Conservation (phyloP, 306 rosid species). For the Mimosa pudica region DNA sequence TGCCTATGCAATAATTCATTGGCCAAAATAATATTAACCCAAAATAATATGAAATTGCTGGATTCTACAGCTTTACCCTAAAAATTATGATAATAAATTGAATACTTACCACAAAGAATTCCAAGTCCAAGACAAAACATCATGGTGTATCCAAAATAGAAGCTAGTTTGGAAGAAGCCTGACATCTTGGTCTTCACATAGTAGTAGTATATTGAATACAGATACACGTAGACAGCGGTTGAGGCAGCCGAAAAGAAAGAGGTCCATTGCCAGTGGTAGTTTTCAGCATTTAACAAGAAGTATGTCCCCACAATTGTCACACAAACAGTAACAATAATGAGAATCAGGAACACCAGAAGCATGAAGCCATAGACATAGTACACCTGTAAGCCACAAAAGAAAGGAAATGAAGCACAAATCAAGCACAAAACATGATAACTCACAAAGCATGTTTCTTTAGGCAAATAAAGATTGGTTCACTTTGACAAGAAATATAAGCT, state of each 20-base stretch:
- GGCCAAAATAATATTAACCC: no score
- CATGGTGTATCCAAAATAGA: slow-evolving; percentile 96
- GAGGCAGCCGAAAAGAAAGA: slow-evolving; percentile 99
- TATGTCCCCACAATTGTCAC: slow-evolving; percentile 99
- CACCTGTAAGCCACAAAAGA: slow-evolving; percentile 66
- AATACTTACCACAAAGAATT: slow-evolving; percentile 89
- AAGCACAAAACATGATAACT: background rate
- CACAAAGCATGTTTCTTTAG: background rate
- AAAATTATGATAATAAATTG: background rate
- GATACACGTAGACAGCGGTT: slow-evolving; percentile 90
- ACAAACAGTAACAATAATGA: slow-evolving; percentile 86
- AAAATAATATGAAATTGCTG: no score
- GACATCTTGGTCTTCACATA: slow-evolving; percentile 99
- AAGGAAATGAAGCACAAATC: slow-evolving; percentile 37
- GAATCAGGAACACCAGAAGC: slow-evolving; percentile 96
- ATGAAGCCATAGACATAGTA: slow-evolving; percentile 98
- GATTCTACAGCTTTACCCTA: no score
- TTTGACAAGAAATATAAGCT: slow-evolving; percentile 8
- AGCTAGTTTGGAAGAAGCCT: slow-evolving; percentile 98
- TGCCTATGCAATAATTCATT: no score
- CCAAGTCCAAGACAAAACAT: slow-evolving; percentile 99
- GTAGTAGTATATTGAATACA: slow-evolving; percentile 93
- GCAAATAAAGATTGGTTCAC: background rate
- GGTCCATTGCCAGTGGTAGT: slow-evolving; percentile 99
- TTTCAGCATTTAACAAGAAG: slow-evolving; percentile 96